phyloP scores from a whole-genome alignment of 352 stramenopile genomes.

The Pelagophyceae sp. region DNA sequence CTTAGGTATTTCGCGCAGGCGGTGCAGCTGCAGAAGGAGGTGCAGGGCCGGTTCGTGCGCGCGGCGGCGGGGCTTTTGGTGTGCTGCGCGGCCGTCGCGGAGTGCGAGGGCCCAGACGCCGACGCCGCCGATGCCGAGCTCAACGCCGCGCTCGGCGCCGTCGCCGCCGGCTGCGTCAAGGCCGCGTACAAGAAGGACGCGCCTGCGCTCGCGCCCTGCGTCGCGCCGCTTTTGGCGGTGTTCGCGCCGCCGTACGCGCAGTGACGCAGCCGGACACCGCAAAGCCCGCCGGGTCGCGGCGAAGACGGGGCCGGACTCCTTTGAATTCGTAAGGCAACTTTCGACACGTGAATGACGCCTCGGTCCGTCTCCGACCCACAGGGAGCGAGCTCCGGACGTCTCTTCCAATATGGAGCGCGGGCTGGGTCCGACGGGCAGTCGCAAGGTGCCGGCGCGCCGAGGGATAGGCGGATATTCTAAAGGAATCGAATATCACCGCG shows the following conservation, averaged over 20 bases:
- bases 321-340: too few relatives aligned
- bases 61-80: not conserved
- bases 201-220: not conserved
- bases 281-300: too few relatives aligned
- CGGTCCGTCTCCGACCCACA: too few relatives aligned
- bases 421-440: too few relatives aligned
- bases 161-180: not conserved
- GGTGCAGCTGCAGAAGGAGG: not conserved
- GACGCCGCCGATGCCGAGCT: slow-evolving; percentile 1
- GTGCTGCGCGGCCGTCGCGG: not conserved
- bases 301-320: too few relatives aligned
- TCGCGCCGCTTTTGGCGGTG: not conserved
- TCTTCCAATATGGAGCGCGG: too few relatives aligned
- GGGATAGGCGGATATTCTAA: too few relatives aligned
- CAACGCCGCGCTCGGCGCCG: not conserved
- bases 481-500: too few relatives aligned
- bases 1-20: not conserved
- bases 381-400: too few relatives aligned
- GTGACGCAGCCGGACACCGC: too few relatives aligned
- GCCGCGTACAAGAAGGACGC: not conserved
- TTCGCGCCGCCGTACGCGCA: slow-evolving; percentile 8
- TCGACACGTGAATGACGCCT: too few relatives aligned
- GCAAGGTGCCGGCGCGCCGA: too few relatives aligned
- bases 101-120: not conserved
- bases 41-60: not conserved